Conservation (phyloP, 2,329 filamentous ascomycete genomes). For the Coniochaeta pulveracea region DNA sequence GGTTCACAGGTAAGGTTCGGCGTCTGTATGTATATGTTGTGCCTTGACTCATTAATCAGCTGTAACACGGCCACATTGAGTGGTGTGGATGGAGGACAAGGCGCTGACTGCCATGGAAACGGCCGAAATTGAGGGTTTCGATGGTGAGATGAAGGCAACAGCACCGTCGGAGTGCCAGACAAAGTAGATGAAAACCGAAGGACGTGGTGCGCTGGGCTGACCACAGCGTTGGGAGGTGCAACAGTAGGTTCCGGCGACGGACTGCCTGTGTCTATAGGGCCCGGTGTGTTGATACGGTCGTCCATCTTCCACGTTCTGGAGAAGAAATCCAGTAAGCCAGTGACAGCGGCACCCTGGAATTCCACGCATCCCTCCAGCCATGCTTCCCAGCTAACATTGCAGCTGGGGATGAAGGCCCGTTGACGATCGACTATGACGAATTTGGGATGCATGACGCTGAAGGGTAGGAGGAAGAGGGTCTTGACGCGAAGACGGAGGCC, state of each 20-base stretch:
- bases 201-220: slow-evolving; percentile 13
- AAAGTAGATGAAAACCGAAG: slow-evolving; percentile 2
- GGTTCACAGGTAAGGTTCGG: slow-evolving; percentile 65
- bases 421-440: slow-evolving; percentile 63
- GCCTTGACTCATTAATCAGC: slow-evolving; percentile 45
- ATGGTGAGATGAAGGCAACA: slow-evolving; percentile 67
- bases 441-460: slow-evolving; percentile 84
- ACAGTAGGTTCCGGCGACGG: background rate
- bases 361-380: slow-evolving; percentile 75
- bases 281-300: background rate
- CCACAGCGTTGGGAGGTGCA: slow-evolving; percentile 6
- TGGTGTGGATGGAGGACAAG: slow-evolving; percentile 48
- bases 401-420: slow-evolving; percentile 61
- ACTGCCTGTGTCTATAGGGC: background rate
- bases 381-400: slow-evolving; percentile 78
- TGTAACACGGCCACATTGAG: slow-evolving; percentile 55
- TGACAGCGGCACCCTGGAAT: slow-evolving; percentile 50
- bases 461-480: slow-evolving; percentile 67
- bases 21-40: slow-evolving; percentile 57
- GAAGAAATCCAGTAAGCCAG: slow-evolving; percentile 56
- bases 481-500: slow-evolving; percentile 62
- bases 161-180: slow-evolving; percentile 36
- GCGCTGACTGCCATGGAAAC: slow-evolving; percentile 40
- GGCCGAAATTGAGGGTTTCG: slow-evolving; percentile 53
- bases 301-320: slow-evolving; percentile 50